These are phyloP conservation scores for Mycena floridula DNA, from an alignment of 768 basidiomycete species.

Conservation along the genomic window DNA sequence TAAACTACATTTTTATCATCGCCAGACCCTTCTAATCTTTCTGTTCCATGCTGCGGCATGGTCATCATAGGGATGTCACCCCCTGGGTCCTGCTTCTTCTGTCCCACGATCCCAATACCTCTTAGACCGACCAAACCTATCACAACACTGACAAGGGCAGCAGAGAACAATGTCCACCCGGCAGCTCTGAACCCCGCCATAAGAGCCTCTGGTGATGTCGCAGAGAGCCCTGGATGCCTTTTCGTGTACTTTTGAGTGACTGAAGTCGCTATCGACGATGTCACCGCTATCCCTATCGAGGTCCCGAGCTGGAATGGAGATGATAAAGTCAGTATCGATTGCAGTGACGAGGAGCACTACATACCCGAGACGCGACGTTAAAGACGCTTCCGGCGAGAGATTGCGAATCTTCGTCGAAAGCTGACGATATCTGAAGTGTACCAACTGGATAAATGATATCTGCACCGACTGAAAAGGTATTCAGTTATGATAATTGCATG, in stretches of 20 bases:
- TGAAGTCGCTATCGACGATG: slow-evolving; percentile 22
- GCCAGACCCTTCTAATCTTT: no score
- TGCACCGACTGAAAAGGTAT: slow-evolving; percentile 9
- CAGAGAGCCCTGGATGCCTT: slow-evolving; percentile 13
- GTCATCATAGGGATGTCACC: neutral
- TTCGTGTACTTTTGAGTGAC: slow-evolving; percentile 17
- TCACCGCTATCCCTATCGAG: slow-evolving; percentile 25
- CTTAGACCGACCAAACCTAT: slow-evolving; percentile 11
- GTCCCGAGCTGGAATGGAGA: slow-evolving; percentile 23
- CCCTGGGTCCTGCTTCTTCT: neutral
- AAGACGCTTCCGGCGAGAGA: slow-evolving; percentile 25
- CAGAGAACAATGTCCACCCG: slow-evolving; percentile 19
- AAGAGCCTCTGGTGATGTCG: slow-evolving; percentile 21
- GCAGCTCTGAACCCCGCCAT: slow-evolving; percentile 27
- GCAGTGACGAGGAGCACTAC: no score
- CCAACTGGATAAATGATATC: slow-evolving; percentile 23
- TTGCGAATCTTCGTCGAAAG: slow-evolving; percentile 21
- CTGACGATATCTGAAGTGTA: slow-evolving; percentile 20
- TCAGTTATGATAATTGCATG: slow-evolving; percentile 15
- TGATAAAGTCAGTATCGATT: no score
- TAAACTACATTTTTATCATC: no score
- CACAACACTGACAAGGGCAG: slow-evolving; percentile 6
- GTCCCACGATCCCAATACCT: slow-evolving; percentile 14
- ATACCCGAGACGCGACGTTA: slow-evolving; percentile 22
- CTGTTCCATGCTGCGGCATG: neutral